Evolutionary conservation across 164 flowering plant species (phyloP), one percentile per base, ranked within the genome.

Genomic region (Liriodendron chinense): DNA sequence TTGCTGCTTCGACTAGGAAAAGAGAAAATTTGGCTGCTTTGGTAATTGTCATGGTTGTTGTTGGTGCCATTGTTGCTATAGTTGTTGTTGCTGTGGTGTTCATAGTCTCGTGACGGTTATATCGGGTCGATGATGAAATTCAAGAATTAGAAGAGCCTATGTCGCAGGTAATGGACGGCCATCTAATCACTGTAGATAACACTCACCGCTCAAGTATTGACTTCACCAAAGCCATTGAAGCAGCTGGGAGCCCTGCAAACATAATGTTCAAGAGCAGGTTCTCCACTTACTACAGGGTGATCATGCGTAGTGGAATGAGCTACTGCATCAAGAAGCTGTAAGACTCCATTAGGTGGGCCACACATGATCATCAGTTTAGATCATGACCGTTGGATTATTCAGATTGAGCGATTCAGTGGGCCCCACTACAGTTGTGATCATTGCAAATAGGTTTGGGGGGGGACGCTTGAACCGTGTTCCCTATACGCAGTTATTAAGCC

Each of bases 261-360:
- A 72, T 87, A 50, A 71, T 74, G n/a, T 64, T 87, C 70, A 89
- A 87, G 81, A 88, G 86, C n/a, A 82, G 85, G 82, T 91, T 89
- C 77, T 87, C 89, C 1, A 87, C 87, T 74, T 91, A 87, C 75
- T 91, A 88, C 82, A 87, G 88, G 77, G 88, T 85, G 8, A 75
- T 76, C 78, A 89, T 91, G 93, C 91, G 93, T 1, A 82, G 89
- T 18, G 94, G 89, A 48, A 65, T 75, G 68, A 85, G 75, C 73
- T 92, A 91, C 76, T 85, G 85, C 76, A 84, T 92, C 79, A 92
- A 92, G 89, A 89, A 87, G n/a, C n/a, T n/a, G n/a, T n/a, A n/a
- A n/a, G n/a, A n/a, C n/a, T n/a, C n/a, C n/a, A n/a, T n/a, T n/a
- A n/a, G n/a, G n/a, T n/a, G n/a, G n/a, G n/a, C n/a, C n/a, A n/a